These are phyloP conservation scores for Microsporum canis DNA, from an alignment of 2,329 filamentous ascomycete genomes.

Conservation along the genomic window DNA sequence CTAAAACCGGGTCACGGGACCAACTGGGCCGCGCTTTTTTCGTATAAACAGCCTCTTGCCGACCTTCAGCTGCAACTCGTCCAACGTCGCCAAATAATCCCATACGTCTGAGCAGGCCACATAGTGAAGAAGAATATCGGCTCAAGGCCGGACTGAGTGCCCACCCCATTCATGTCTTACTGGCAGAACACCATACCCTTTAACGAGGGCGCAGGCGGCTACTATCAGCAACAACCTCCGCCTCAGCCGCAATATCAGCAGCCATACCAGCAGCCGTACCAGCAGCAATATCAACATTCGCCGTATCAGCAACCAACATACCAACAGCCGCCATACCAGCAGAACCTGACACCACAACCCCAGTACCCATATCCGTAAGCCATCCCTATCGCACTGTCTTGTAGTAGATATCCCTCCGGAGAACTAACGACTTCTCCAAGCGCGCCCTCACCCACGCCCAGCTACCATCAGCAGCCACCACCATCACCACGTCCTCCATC, in stretches of 20 bases:
- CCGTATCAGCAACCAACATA: background rate
- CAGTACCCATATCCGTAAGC: slow-evolving; percentile 9
- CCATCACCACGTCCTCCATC: slow-evolving; percentile 17
- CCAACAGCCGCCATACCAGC: background rate
- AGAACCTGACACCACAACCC: background rate
- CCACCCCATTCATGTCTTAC: background rate
- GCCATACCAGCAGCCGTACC: background rate
- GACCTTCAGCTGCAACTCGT: background rate
- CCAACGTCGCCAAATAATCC: background rate
- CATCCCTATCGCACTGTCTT: background rate
- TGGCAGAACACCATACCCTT: background rate
- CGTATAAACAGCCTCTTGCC: background rate
- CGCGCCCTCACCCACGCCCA: background rate
- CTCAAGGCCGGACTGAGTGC: background rate
- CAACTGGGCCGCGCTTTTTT: background rate
- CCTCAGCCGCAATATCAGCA: slow-evolving; percentile 1
- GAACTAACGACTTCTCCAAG: background rate
- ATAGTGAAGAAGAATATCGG: background rate
- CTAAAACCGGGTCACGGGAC: background rate
- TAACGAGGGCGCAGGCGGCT: background rate
- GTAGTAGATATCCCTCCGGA: background rate
- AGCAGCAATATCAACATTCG: background rate
- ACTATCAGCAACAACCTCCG: background rate
- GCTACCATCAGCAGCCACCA: slow-evolving; percentile 13
- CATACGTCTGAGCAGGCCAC: background rate